Evolutionary conservation across 2,329 filamentous ascomycete species (phyloP).

Genomic region (Penicillium expansum): DNA sequence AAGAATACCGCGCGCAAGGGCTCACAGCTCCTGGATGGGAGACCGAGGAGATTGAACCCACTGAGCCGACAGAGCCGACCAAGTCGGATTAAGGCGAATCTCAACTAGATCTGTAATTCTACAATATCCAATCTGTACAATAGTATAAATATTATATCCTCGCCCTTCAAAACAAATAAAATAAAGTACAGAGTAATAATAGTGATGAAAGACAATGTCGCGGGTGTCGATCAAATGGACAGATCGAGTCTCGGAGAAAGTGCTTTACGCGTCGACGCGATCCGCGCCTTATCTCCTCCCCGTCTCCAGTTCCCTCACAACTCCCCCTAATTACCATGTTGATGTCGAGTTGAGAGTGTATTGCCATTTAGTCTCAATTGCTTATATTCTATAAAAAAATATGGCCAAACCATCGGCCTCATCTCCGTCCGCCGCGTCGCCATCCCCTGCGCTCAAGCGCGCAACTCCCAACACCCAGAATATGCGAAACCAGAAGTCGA

Average conservation of each 20-base stretch:
- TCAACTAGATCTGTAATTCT: conserved; percentile 9
- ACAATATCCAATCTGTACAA: conserved; percentile 10
- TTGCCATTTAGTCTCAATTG: background rate
- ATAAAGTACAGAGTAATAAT: background rate
- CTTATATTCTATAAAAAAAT: background rate
- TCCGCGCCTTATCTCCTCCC: conserved; percentile 24
- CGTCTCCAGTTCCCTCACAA: background rate
- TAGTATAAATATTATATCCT: conserved; percentile 7
- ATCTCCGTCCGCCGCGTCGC: conserved; percentile 35
- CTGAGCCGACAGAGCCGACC: conserved; percentile 1
- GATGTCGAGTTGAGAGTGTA: conserved; percentile 1
- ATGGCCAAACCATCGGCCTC: conserved; percentile 41
- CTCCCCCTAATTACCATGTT: conserved; percentile 4
- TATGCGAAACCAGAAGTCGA: conserved; percentile 65
- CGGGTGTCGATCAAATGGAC: conserved; percentile 9
- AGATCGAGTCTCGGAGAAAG: conserved; percentile 21
- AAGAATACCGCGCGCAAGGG: conserved; percentile 49
- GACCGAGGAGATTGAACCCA: background rate
- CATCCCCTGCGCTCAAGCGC: conserved; percentile 39
- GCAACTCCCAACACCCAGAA: conserved; percentile 43
- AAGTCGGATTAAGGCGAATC: conserved; percentile 2
- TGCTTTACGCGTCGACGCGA: conserved; percentile 42
- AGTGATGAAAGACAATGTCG: background rate
- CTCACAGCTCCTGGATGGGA: conserved; percentile 53
- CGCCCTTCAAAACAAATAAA: background rate